These are phyloP conservation scores for Leonotis leonurus DNA, from an alignment of 257 asterid species.

Conservation along the genomic window DNA sequence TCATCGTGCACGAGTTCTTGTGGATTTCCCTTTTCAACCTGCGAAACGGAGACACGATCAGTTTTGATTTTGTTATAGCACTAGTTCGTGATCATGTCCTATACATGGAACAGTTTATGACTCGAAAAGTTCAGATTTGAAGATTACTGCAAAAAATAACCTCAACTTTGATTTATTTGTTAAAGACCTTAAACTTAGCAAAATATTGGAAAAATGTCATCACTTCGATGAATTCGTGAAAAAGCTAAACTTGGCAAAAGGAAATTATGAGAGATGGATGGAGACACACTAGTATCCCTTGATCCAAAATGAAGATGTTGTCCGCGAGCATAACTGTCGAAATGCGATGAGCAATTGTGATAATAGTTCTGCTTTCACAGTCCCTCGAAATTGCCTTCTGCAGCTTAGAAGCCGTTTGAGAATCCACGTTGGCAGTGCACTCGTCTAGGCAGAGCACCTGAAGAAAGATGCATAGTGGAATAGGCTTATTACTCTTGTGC, in stretches of 20 bases:
- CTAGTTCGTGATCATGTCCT: background rate
- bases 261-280: background rate
- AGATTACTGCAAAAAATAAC: too few relatives aligned
- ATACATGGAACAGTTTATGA: too few relatives aligned
- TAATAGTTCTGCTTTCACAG: conserved; percentile 46
- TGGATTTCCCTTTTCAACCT: conserved; percentile 52
- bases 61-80: background rate
- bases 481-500: background rate
- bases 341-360: conserved; percentile 91
- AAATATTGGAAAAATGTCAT: too few relatives aligned
- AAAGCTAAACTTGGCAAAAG: background rate
- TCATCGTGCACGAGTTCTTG: conserved; percentile 27
- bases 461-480: background rate
- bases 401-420: conserved; percentile 76
- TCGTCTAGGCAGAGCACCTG: conserved; percentile 92
- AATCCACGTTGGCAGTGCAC: conserved; percentile 81
- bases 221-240: background rate
- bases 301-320: conserved; percentile 62
- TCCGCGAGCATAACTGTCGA: conserved; percentile 77
- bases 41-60: background rate
- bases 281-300: conserved; percentile 57
- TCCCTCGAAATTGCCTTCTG: conserved; percentile 58
- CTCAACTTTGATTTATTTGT: too few relatives aligned
- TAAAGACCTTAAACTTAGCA: too few relatives aligned
- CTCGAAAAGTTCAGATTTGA: too few relatives aligned